Evolutionary conservation across 495 filamentous ascomycete genomes (phyloP).

Genomic region (Massariosphaeria phaeospora): DNA sequence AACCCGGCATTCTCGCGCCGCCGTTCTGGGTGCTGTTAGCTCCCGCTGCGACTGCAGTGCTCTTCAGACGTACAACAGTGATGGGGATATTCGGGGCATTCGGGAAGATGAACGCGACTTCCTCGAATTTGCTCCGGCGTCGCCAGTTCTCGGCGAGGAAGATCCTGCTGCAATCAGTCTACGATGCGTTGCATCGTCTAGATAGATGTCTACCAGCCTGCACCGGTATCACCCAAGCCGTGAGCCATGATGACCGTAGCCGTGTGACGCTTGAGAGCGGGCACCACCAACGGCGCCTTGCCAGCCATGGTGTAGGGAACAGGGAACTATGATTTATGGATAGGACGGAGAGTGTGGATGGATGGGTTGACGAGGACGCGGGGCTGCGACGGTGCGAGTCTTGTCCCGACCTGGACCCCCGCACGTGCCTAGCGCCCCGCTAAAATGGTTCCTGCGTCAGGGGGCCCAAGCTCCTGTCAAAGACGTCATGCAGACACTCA

Average conservation of each 20-base stretch:
- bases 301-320: conserved; percentile 46
- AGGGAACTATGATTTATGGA: background rate
- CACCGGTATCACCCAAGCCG: conserved; percentile 75
- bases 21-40: conserved; percentile 52
- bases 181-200: background rate
- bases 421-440: background rate
- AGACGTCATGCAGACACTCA: conserved; percentile 20
- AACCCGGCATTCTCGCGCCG: conserved; percentile 82
- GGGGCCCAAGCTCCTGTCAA: conserved; percentile 18
- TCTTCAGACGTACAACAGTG: conserved; percentile 72
- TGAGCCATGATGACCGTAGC: conserved; percentile 93
- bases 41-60: background rate
- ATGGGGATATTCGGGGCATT: conserved; percentile 90
- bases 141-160: conserved; percentile 86
- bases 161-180: conserved; percentile 51
- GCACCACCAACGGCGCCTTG: conserved; percentile 65
- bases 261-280: conserved; percentile 84
- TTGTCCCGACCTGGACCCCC: conserved; percentile 5
- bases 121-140: conserved; percentile 72
- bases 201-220: conserved; percentile 36
- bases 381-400: background rate
- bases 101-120: conserved; percentile 89
- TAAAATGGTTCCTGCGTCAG: conserved; percentile 25
- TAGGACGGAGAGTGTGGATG: background rate
- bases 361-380: background rate